Conservation (phyloP, 2,329 filamentous ascomycete genomes). For the Penicillium sp. region DNA sequence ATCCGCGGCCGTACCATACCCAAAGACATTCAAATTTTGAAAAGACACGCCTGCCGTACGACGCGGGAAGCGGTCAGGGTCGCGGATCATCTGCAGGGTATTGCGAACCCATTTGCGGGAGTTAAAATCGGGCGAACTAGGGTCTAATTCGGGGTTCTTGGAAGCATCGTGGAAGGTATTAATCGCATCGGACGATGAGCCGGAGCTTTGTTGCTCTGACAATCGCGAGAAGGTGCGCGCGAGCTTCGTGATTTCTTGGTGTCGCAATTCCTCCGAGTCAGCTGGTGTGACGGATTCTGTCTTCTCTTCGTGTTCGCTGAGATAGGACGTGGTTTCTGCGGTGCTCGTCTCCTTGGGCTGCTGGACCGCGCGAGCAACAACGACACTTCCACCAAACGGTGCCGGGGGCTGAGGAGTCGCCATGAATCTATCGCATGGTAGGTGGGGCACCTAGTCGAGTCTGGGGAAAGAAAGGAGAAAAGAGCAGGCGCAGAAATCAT, state of each 20-base stretch:
- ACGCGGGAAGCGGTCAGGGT: slow-evolving; percentile 34
- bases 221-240: slow-evolving; percentile 33
- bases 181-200: slow-evolving; percentile 10
- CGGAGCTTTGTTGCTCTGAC: slow-evolving; percentile 25
- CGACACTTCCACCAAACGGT: slow-evolving; percentile 16
- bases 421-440: slow-evolving; percentile 8
- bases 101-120: slow-evolving; percentile 49
- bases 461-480: neutral
- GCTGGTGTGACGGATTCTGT: slow-evolving; percentile 21
- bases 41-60: slow-evolving; percentile 45
- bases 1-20: slow-evolving; percentile 44
- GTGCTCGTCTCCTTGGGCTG: slow-evolving; percentile 5
- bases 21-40: slow-evolving; percentile 46
- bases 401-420: slow-evolving; percentile 15
- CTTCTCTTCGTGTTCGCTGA: slow-evolving; percentile 16
- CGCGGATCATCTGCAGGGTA: slow-evolving; percentile 33
- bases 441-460: neutral
- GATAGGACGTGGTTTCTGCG: neutral
- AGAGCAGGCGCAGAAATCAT: neutral
- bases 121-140: slow-evolving; percentile 43
- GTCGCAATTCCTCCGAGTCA: slow-evolving; percentile 24
- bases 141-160: slow-evolving; percentile 42
- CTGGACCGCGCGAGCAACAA: slow-evolving; percentile 9
- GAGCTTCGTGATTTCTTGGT: slow-evolving; percentile 28
- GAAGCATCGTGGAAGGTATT: slow-evolving; percentile 41